Evolutionary conservation across 257 asterid species (phyloP).

Genomic region (Plectranthus barbatus): DNA sequence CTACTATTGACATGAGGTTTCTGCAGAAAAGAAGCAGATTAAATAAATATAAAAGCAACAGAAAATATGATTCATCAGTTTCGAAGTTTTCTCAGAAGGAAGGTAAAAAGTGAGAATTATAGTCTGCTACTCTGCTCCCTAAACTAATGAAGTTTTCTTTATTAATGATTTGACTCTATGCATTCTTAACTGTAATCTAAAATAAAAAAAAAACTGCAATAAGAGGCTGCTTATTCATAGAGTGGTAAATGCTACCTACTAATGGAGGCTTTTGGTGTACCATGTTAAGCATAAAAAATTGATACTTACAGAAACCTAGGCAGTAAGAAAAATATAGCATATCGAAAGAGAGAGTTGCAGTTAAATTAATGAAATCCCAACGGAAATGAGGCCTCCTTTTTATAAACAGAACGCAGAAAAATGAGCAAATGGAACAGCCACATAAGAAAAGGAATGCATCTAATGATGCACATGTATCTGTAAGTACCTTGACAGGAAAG

Average conservation of each 20-base stretch:
- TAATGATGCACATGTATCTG: constrained; percentile 1
- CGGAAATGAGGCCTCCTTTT: background rate
- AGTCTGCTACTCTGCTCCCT: no score
- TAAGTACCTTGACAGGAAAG: constrained; percentile 91
- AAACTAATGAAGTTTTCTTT: no score
- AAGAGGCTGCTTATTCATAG: background rate
- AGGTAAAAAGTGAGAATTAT: no score
- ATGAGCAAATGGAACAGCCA: constrained; percentile 1
- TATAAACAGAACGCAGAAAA: background rate
- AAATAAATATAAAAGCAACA: background rate
- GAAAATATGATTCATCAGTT: no score
- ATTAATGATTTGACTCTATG: no score
- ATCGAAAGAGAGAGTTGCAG: background rate
- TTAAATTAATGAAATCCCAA: background rate
- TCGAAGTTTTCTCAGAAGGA: no score
- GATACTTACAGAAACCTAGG: background rate
- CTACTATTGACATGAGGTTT: background rate
- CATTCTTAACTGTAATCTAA: no score
- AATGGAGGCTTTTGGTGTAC: background rate
- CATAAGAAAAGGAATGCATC: background rate
- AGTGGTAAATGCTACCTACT: background rate
- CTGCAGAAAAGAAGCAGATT: background rate
- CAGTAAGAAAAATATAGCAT: background rate
- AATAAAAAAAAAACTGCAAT: no score
- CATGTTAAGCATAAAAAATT: background rate